Conservation (phyloP, 192 early-diverging fungal genomes). For the Mortierella antarctica region DNA sequence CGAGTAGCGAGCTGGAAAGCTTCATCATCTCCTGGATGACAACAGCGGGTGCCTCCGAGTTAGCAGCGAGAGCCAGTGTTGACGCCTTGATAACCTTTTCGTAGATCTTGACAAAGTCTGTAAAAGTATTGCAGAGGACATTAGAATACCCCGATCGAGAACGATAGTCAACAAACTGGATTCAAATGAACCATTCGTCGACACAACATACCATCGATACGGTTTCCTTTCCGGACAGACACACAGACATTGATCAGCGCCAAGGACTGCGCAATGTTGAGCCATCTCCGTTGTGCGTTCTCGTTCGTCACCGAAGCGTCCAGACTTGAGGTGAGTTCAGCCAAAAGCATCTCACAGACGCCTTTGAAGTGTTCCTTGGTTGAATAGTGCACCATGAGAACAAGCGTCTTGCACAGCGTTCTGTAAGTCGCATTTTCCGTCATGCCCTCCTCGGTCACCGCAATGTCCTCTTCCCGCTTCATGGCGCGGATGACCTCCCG, state of each 20-base stretch:
- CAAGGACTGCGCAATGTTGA: slow-evolving; percentile 54
- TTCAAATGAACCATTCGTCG: neutral
- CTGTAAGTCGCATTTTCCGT: slow-evolving; percentile 44
- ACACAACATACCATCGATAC: slow-evolving; percentile 58
- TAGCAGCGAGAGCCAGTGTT: slow-evolving; percentile 33
- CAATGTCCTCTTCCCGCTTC: slow-evolving; percentile 43
- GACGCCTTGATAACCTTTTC: slow-evolving; percentile 52
- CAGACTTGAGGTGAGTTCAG: slow-evolving; percentile 42
- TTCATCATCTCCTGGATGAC: slow-evolving; percentile 50
- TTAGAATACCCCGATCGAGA: neutral
- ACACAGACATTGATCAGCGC: slow-evolving; percentile 58
- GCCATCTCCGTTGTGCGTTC: slow-evolving; percentile 33
- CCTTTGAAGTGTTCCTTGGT: slow-evolving; percentile 59
- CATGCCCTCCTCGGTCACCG: slow-evolving; percentile 32
- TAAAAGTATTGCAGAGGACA: neutral
- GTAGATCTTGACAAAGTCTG: slow-evolving; percentile 62
- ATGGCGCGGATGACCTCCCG: slow-evolving; percentile 51
- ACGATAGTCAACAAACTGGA: neutral
- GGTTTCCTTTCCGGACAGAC: slow-evolving; percentile 64
- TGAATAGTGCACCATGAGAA: slow-evolving; percentile 63
- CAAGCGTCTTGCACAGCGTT: slow-evolving; percentile 57
- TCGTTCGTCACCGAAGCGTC: slow-evolving; percentile 17
- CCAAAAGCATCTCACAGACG: slow-evolving; percentile 57
- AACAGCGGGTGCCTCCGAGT: slow-evolving; percentile 18
- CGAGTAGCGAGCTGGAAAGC: slow-evolving; percentile 25